Base-by-base conservation (phyloP, 768 basidiomycete species). In the Aureoboletus auriporus region DNA sequence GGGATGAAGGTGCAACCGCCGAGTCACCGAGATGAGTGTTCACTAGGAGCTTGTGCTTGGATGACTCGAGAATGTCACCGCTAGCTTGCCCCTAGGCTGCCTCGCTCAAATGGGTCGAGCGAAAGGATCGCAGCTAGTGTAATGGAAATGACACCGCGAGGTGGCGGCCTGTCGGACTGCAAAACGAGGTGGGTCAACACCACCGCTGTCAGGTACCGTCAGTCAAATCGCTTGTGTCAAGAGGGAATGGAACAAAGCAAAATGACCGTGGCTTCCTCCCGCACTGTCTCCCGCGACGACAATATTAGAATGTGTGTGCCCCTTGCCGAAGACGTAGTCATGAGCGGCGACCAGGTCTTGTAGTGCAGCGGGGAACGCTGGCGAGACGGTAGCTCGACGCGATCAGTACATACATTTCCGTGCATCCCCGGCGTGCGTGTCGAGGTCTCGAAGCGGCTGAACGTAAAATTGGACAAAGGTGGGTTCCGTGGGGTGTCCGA, bases 81-180 rank as follows among this genome's bases (percentile, higher is more conserved):
- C 3, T 35, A 5, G 16, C 27, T 5, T 28, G 42, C n/a, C 38
- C 34, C 40, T 42, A 34, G 31, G 46, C 40, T 6, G 49, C 9
- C 5, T 48, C 50, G 40, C 42, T 44, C 11, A 20, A 1, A n/a
- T 29, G 0, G 7, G 8, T 47, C 40, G 1, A 3, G 13, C 2
- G 58, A 62, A 7, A 20, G 50, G 8, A 42, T 40, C 6, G 46
- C 16, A 4, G 0, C 6, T 0, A 86, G 86, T 0, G 82, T 70
- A 28, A 87, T 71, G 16, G 83, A 66, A 23, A 79, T 67, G 53
- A 89, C 65, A 52, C 85, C 80, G 0, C 66, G 61, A 38, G 80
- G 78, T 30, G 84, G 67, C 4, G 69, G 68, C 38, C 68, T 39
- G 61, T n/a, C 78, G 20, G 81, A 80, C 66, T 86, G 83, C 50